phyloP scores from a whole-genome alignment of 1,284 basidiomycete genomes.

The Puccinia coronata region DNA sequence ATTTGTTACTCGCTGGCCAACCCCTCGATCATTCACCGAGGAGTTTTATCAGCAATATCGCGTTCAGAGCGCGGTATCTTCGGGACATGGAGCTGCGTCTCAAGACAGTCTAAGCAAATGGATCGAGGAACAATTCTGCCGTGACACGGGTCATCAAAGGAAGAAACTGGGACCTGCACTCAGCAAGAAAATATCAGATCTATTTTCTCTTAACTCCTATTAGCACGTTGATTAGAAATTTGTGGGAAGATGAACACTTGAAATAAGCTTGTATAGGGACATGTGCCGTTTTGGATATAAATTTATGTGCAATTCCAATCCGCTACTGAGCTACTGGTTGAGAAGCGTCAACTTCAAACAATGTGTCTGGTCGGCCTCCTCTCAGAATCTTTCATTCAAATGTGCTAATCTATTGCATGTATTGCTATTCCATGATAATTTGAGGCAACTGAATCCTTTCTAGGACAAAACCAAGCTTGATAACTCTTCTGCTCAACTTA shows the following conservation, averaged over 20 bases:
- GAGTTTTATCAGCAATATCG: conserved; percentile 49
- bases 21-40: conserved; percentile 60
- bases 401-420: too few relatives aligned
- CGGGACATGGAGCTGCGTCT: not conserved
- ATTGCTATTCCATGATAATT: too few relatives aligned
- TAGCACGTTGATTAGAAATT: not conserved
- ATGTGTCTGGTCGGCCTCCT: too few relatives aligned
- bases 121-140: conserved; percentile 32
- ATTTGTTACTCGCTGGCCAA: conserved; percentile 62
- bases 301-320: too few relatives aligned
- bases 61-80: not conserved
- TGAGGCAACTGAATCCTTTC: too few relatives aligned
- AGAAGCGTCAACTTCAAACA: too few relatives aligned
- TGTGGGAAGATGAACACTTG: not conserved
- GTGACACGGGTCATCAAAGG: not conserved
- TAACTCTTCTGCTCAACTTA: too few relatives aligned
- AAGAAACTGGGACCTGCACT: conserved; percentile 29
- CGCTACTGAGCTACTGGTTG: too few relatives aligned
- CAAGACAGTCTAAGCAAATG: too few relatives aligned
- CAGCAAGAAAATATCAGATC: conserved; percentile 21
- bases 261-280: not conserved
- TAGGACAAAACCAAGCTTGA: too few relatives aligned
- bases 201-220: conserved; percentile 27
- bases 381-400: too few relatives aligned
- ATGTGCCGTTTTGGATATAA: too few relatives aligned